A percentile compares a stretch with the other conserved stretches of the same genome.
Evolutionary conservation across 2,329 filamentous ascomycete genomes (phyloP).

Genomic region (Geoglossum cookeanum): DNA sequence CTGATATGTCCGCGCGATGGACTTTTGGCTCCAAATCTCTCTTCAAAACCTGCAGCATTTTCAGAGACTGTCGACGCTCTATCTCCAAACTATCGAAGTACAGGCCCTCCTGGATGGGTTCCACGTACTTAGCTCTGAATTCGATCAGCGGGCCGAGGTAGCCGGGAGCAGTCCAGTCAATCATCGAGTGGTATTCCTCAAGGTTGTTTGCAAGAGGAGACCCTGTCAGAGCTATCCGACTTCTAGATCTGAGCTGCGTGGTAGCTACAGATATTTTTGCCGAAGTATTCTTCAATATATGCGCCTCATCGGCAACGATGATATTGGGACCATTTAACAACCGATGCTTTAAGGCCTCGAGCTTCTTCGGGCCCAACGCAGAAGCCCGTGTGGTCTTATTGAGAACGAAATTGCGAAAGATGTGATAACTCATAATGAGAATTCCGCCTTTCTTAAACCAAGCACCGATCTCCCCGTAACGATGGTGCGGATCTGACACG

Average conservation of each 20-base stretch:
- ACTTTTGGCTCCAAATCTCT: slow-evolving; percentile 59
- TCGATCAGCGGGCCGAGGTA: slow-evolving; percentile 51
- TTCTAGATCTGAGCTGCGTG: slow-evolving; percentile 41
- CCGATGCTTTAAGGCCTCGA: slow-evolving; percentile 24
- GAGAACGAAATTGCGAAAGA: slow-evolving; percentile 35
- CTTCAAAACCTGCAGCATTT: slow-evolving; percentile 51
- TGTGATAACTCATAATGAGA: slow-evolving; percentile 55
- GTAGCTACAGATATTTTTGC: slow-evolving; percentile 35
- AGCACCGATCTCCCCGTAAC: slow-evolving; percentile 27
- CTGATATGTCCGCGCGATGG: slow-evolving; percentile 50
- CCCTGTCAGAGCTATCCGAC: slow-evolving; percentile 67
- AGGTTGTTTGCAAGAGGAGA: slow-evolving; percentile 75
- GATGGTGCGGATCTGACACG: slow-evolving; percentile 16
- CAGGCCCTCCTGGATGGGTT: slow-evolving; percentile 55
- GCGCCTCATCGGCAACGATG: slow-evolving; percentile 72
- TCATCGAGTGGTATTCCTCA: slow-evolving; percentile 68
- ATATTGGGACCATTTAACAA: slow-evolving; percentile 46
- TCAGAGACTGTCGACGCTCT: slow-evolving; percentile 41
- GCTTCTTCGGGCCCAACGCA: slow-evolving; percentile 18
- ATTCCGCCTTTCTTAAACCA: slow-evolving; percentile 54
- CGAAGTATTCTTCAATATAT: slow-evolving; percentile 49
- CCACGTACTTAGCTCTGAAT: slow-evolving; percentile 51
- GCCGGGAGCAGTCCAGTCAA: slow-evolving; percentile 66
- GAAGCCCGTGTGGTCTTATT: slow-evolving; percentile 16
- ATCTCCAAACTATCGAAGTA: slow-evolving; percentile 38